These are phyloP conservation scores for Blakeslea trispora DNA, from an alignment of 371 early-diverging fungal genomes.

Conservation along the genomic window DNA sequence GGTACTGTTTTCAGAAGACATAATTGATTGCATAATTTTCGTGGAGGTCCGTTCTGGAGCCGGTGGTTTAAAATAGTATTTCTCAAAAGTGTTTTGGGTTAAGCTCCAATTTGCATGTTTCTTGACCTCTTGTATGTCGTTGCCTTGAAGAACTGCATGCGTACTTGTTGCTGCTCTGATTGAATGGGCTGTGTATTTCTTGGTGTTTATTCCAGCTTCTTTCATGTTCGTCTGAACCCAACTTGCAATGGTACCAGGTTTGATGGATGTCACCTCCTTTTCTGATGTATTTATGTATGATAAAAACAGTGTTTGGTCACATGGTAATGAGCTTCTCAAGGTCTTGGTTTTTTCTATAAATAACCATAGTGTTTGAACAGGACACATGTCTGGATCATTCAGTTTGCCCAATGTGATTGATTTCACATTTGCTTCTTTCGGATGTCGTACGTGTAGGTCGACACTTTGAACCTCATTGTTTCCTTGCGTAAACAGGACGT, in stretches of 20 bases:
- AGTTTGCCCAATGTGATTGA: background rate
- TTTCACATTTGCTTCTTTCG: constrained; percentile 8
- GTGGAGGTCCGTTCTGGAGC: background rate
- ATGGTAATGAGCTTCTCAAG: background rate
- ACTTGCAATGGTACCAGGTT: constrained; percentile 7
- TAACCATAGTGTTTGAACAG: background rate
- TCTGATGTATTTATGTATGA: background rate
- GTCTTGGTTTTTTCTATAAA: background rate
- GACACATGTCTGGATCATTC: background rate
- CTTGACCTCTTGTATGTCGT: constrained; percentile 6
- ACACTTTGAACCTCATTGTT: background rate
- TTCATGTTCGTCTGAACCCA: constrained; percentile 1
- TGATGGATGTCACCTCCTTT: background rate
- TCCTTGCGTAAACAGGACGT: background rate
- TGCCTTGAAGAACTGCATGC: background rate
- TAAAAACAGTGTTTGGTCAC: constrained; percentile 4
- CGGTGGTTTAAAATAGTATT: constrained; percentile 11
- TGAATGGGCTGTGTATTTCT: constrained; percentile 3
- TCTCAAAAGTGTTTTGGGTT: constrained; percentile 8
- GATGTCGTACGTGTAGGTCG: background rate
- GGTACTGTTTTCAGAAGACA: constrained; percentile 9
- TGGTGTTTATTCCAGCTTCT: constrained; percentile 7
- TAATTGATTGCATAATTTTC: constrained; percentile 3
- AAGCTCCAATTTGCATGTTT: constrained; percentile 12
- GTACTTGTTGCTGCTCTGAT: constrained; percentile 8